Evolutionary conservation across 345 rosid species (phyloP), one percentile per base, ranked within the genome.

Genomic region (Melaleuca alternifolia): DNA sequence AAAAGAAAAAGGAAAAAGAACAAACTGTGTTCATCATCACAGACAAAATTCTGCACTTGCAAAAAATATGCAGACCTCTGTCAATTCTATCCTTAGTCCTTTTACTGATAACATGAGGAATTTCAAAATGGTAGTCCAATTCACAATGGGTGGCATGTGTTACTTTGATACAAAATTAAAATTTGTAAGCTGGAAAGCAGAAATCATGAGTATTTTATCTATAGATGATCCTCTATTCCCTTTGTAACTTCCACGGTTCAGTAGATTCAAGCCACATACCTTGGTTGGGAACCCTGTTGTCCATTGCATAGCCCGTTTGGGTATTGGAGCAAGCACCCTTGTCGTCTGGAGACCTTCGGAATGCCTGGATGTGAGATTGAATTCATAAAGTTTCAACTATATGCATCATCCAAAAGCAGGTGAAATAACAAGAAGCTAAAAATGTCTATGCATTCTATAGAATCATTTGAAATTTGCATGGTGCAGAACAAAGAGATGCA

Each of bases 211-310:
- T 18, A 71, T 33, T 71, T 71, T 33, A 18, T 71, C 79, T 18
- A 37, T 71, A 71, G 37, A 41, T 33, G 79, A 71, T 71, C 79
- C 79, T 71, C 48, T 71, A 41, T 71, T 71, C 79, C 16, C 79
- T 33, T 33, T 18, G 48, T 59, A 13, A 71, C 79, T 71, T 71
- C 79, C 7, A 2, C 9, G 81, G 81, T 71, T 3, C 23, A 51
- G n/a, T 16, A 83, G 59, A 83, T 28, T 83, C 7, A 33, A 71
- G 24, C 26, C 11, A 50, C 54, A 50, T 92, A 95, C 99, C 94
- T 94, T 96, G 71, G 99, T 97, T 24, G 99, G 99, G 94, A 93
- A 97, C 86, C 99, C 99, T 16, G 90, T 90, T 46, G 96, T 95
- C 97, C 95, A 94, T 89, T 92, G 94, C 99, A 96, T 94, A 62